A percentile compares a stretch with the other conserved stretches of the same genome.
phyloP scores from a whole-genome alignment of 2,329 filamentous ascomycete species.

The Grosmannia clavigera region DNA sequence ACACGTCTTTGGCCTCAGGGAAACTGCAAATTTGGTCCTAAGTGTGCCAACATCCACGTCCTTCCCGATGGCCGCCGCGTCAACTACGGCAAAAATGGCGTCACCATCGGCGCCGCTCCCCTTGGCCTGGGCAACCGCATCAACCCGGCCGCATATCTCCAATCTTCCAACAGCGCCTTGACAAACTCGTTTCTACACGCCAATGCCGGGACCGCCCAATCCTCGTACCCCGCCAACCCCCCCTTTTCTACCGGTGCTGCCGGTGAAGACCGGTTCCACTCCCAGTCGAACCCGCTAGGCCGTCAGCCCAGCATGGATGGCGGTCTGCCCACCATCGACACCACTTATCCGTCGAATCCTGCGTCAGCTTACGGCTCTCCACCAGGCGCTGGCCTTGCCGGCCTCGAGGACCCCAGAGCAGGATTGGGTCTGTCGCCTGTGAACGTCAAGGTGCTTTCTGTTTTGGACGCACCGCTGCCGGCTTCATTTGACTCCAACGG shows the following conservation, averaged over 20 bases:
- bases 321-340: conserved; percentile 45
- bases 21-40: conserved; percentile 97
- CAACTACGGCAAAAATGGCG: conserved; percentile 63
- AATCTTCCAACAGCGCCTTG: conserved; percentile 55
- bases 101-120: conserved; percentile 44
- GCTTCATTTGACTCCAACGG: conserved; percentile 95
- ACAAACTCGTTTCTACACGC: conserved; percentile 53
- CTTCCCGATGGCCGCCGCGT: conserved; percentile 86
- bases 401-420: conserved; percentile 40
- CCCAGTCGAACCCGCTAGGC: conserved; percentile 23
- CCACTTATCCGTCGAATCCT: conserved; percentile 41
- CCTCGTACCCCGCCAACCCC: not conserved
- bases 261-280: conserved; percentile 25
- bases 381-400: conserved; percentile 15
- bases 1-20: conserved; percentile 42
- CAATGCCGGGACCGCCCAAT: conserved; percentile 10
- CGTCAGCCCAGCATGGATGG: conserved; percentile 42
- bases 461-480: conserved; percentile 82
- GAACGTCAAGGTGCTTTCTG: conserved; percentile 62
- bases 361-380: conserved; percentile 69
- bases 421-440: conserved; percentile 71
- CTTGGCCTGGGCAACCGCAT: conserved; percentile 55
- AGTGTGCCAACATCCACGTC: conserved; percentile 94
- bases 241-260: conserved; percentile 18
- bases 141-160: conserved; percentile 51